These are phyloP conservation scores for Bolboschoenus planiculmis DNA, from an alignment of 176 grass and related monocot species.

Conservation along the genomic window DNA sequence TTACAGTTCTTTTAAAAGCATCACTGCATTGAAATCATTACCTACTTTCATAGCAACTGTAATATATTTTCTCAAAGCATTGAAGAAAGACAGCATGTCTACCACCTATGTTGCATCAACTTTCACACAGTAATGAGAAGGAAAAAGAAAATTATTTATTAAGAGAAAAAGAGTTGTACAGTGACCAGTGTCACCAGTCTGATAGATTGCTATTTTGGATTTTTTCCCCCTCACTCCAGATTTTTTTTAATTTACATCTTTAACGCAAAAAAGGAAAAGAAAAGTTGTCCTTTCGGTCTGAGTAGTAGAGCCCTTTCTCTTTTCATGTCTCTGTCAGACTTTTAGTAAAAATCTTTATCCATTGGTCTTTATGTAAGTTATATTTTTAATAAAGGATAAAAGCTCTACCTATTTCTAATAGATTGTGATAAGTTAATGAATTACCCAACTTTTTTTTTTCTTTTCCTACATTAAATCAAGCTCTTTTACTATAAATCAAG, in stretches of 20 bases:
- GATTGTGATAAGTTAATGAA: neutral
- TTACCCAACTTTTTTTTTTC: neutral
- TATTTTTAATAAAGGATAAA: neutral
- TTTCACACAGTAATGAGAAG: neutral
- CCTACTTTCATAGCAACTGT: slow-evolving; percentile 17
- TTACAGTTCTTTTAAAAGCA: neutral
- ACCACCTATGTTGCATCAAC: neutral
- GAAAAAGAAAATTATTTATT: neutral
- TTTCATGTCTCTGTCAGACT: neutral
- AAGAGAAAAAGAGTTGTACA: neutral
- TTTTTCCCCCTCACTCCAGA: neutral
- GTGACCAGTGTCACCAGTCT: slow-evolving; percentile 11
- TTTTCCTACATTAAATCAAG: neutral
- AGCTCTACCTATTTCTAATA: neutral
- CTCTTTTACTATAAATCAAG: neutral
- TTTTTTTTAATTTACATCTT: slow-evolving; percentile 1
- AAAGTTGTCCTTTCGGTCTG: neutral
- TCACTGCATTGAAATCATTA: slow-evolving; percentile 8
- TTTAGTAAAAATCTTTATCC: slow-evolving; percentile 3
- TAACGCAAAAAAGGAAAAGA: neutral
- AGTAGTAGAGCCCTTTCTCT: neutral
- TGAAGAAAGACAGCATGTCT: slow-evolving; percentile 11
- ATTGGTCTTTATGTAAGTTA: neutral
- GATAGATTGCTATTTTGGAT: slow-evolving; percentile 12
- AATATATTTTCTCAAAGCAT: neutral